Percentiles rank a stretch among this genome's conserved stretches.
Evolutionary conservation across 805 yeast species (phyloP).

Genomic region (Saccharomycopsis sp.): DNA sequence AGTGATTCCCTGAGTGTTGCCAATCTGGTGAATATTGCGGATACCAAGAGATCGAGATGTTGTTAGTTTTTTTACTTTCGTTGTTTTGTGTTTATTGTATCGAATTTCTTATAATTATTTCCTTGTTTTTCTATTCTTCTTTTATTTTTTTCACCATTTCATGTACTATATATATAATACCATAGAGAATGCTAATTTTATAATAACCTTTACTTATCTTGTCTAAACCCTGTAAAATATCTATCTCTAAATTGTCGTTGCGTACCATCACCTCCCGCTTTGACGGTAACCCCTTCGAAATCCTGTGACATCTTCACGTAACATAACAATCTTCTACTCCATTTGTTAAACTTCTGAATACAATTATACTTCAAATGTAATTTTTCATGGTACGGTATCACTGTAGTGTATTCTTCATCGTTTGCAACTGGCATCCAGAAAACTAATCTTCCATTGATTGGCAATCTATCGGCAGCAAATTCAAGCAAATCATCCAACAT

Average conservation of each 20-base stretch:
- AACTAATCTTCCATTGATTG: conserved; percentile 71
- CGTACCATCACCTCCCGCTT: conserved; percentile 25
- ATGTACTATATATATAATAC: background rate
- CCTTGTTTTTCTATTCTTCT: background rate
- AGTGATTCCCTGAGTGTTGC: background rate
- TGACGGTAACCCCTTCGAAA: conserved; percentile 42
- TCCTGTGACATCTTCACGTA: conserved; percentile 60
- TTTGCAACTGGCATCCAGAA: conserved; percentile 99
- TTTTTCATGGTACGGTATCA: conserved; percentile 72
- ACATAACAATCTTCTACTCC: conserved; percentile 85
- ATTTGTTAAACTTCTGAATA: conserved; percentile 83
- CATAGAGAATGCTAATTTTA: background rate
- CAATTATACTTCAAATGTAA: conserved; percentile 65
- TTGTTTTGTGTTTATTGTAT: background rate
- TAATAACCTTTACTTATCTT: background rate
- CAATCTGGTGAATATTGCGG: background rate
- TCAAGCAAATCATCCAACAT: conserved; percentile 70
- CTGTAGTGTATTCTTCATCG: conserved; percentile 60
- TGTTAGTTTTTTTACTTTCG: no score
- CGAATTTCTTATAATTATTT: background rate
- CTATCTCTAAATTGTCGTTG: conserved; percentile 64
- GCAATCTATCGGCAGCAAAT: conserved; percentile 67
- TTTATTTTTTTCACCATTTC: background rate
- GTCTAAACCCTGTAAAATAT: conserved; percentile 61
- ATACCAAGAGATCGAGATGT: background rate